A percentile compares a stretch with the other conserved stretches of the same genome.
Conservation (phyloP, 139 green algal genomes). For the Pseudopediastrum boryanum region DNA sequence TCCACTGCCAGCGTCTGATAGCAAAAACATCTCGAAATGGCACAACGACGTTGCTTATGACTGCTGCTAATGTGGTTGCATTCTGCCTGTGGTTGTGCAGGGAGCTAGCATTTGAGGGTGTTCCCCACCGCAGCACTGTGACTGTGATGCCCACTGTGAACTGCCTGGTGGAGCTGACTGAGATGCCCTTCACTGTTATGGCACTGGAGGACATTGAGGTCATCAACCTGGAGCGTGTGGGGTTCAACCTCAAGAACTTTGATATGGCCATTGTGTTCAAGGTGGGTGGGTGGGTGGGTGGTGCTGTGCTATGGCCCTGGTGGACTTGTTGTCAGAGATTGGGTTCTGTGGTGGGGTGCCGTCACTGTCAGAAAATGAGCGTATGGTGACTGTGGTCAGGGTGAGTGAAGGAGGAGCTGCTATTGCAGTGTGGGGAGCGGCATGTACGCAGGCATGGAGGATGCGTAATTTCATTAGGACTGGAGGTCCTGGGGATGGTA, state of each 20-base stretch:
- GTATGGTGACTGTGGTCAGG: no score
- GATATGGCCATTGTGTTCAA: slow-evolving; percentile 99
- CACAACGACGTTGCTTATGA: no score
- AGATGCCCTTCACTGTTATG: slow-evolving; percentile 93
- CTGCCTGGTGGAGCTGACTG: slow-evolving; percentile 96
- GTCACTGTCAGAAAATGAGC: no score
- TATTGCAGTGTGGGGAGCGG: no score
- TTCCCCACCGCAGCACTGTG: slow-evolving; percentile 77
- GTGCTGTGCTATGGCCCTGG: neutral
- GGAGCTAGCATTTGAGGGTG: slow-evolving; percentile 94
- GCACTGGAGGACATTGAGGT: slow-evolving; percentile 88
- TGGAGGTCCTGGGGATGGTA: no score
- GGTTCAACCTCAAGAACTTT: slow-evolving; percentile 98
- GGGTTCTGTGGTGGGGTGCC: neutral
- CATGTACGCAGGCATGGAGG: no score
- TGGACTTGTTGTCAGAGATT: neutral
- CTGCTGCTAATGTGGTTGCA: no score
- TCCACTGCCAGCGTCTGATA: no score
- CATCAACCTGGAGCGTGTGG: slow-evolving; percentile 97
- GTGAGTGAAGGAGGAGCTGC: no score
- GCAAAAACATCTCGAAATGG: no score
- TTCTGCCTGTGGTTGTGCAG: no score
- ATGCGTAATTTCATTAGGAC: no score
- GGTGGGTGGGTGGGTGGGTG: slow-evolving; percentile 35
- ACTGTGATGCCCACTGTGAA: slow-evolving; percentile 96